A percentile compares a stretch with the other conserved stretches of the same genome.
These are phyloP conservation scores for Adansonia rubrostipa DNA, from an alignment of 441 rosid genomes.

Conservation along the genomic window DNA sequence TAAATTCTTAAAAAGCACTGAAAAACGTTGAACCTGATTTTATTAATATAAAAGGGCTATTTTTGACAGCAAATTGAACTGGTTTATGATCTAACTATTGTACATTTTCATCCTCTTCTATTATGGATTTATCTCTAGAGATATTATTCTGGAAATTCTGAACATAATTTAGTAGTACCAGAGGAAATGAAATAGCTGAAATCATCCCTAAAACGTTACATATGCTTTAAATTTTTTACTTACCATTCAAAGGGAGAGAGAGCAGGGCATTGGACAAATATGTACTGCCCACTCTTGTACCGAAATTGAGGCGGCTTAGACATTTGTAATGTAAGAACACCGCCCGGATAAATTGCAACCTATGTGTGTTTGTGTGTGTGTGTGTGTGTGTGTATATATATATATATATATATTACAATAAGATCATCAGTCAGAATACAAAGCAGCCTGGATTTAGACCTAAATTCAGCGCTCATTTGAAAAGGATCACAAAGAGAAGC, in stretches of 20 bases:
- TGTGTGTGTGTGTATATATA: too few species aligned
- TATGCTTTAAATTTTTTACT: conserved; percentile 3
- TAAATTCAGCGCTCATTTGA: neutral
- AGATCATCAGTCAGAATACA: neutral
- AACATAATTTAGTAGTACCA: neutral
- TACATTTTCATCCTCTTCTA: conserved; percentile 2
- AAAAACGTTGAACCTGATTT: neutral
- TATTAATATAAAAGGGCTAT: neutral
- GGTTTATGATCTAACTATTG: neutral
- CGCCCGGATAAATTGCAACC: conserved; percentile 90
- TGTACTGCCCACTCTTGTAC: conserved; percentile 72
- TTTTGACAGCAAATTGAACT: neutral
- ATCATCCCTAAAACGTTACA: neutral
- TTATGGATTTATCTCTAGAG: neutral
- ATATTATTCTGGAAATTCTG: neutral
- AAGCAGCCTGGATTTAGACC: neutral
- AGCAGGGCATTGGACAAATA: conserved; percentile 73
- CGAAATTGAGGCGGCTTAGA: conserved; percentile 66
- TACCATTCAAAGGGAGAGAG: conserved; percentile 76
- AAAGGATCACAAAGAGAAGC: neutral
- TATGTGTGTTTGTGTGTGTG: conserved; percentile 22
- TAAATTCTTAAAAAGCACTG: neutral
- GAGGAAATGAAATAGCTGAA: conserved; percentile 7
- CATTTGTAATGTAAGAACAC: conserved; percentile 66
- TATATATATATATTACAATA: neutral